Evolutionary conservation across 495 filamentous ascomycete genomes (phyloP).

Genomic region (Aspergillus bertholletiae): DNA sequence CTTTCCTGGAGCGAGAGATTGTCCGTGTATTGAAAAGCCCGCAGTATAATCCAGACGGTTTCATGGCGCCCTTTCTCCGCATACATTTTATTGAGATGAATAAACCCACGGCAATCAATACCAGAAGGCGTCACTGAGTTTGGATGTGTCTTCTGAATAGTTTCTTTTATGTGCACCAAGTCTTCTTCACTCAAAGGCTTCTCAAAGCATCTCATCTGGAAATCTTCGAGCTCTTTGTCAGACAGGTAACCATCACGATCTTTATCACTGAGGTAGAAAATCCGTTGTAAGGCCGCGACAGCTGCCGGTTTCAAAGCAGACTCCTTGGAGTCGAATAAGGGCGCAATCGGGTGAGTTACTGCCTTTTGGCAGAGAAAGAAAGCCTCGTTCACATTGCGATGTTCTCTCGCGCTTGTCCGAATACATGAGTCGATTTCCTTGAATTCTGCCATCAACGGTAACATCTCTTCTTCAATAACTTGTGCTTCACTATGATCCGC

Average conservation of each 20-base stretch:
- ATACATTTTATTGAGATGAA: slow-evolving; percentile 90
- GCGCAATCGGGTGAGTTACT: slow-evolving; percentile 96
- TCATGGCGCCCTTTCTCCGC: slow-evolving; percentile 98
- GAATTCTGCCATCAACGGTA: slow-evolving; percentile 97
- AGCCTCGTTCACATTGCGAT: slow-evolving; percentile 93
- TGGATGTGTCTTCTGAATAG: slow-evolving; percentile 65
- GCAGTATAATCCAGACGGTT: slow-evolving; percentile 93
- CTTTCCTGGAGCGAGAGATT: slow-evolving; percentile 83
- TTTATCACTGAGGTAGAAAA: slow-evolving; percentile 94
- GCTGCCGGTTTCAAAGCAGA: slow-evolving; percentile 82
- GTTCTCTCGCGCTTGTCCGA: slow-evolving; percentile 88
- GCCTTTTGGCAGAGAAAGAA: slow-evolving; percentile 98
- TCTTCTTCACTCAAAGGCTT: slow-evolving; percentile 77
- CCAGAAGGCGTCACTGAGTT: slow-evolving; percentile 66
- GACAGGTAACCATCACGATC: slow-evolving; percentile 94
- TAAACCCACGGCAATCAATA: slow-evolving; percentile 76
- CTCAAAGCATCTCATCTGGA: slow-evolving; percentile 87
- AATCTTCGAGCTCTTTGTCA: slow-evolving; percentile 84
- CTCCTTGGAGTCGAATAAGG: slow-evolving; percentile 94
- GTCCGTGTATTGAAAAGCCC: slow-evolving; percentile 96
- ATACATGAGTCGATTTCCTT: slow-evolving; percentile 99
- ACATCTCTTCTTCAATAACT: slow-evolving; percentile 93
- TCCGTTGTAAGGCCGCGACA: slow-evolving; percentile 75
- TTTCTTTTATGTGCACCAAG: slow-evolving; percentile 80
- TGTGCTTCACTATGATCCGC: slow-evolving; percentile 67